Conservation (phyloP, 1,284 basidiomycete genomes). For the Austropuccinia psidii region DNA sequence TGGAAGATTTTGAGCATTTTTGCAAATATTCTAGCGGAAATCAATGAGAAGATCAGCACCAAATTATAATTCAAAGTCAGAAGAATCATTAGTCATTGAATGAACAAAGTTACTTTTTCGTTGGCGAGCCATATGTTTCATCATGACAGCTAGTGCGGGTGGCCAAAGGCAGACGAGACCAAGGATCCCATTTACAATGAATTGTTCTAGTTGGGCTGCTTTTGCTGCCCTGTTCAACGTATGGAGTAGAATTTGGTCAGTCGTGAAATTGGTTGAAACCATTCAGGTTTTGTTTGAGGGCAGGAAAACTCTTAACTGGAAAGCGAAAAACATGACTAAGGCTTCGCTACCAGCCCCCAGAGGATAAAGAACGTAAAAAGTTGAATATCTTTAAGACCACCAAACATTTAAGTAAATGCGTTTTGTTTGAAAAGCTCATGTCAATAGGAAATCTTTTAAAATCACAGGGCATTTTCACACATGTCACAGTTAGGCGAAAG, state of each 20-base stretch:
- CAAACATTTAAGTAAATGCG: conserved; percentile 37
- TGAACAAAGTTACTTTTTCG: conserved; percentile 9
- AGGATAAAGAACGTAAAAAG: conserved; percentile 87
- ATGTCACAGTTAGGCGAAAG: too few species aligned
- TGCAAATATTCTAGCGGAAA: too few species aligned
- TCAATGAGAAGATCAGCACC: too few species aligned
- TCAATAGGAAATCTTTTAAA: too few species aligned
- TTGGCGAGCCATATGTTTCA: conserved; percentile 6
- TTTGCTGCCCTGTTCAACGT: background rate
- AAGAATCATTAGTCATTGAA: too few species aligned
- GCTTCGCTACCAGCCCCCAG: conserved; percentile 86
- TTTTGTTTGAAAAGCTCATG: too few species aligned
- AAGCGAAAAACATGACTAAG: conserved; percentile 59
- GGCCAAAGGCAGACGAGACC: background rate
- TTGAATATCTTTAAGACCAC: conserved; percentile 85
- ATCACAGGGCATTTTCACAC: too few species aligned
- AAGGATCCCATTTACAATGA: background rate
- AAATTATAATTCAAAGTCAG: too few species aligned
- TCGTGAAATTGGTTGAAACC: too few species aligned
- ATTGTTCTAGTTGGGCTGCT: background rate
- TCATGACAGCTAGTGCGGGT: background rate
- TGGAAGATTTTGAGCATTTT: too few species aligned
- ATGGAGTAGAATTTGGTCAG: too few species aligned
- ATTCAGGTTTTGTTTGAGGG: too few species aligned
- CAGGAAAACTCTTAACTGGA: conserved; percentile 5